Percentiles rank a stretch among this genome's conserved stretches.
phyloP scores from a whole-genome alignment of 768 basidiomycete genomes.

The Leucocoprinus leucothites region DNA sequence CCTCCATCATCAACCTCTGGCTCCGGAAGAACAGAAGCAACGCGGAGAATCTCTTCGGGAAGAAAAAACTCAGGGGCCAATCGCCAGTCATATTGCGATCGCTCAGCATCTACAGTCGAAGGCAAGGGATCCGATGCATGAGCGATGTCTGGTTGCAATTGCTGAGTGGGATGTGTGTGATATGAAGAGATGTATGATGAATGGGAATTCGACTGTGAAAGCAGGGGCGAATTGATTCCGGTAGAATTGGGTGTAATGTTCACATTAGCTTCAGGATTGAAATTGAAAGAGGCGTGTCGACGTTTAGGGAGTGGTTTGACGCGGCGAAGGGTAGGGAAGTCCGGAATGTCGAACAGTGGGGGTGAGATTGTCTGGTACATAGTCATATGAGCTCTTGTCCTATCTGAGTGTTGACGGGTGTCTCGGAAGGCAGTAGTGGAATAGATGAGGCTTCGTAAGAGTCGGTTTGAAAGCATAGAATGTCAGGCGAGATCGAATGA shows the following conservation, averaged over 20 bases:
- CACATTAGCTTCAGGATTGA: not conserved
- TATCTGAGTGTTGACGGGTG: slow-evolving; percentile 1
- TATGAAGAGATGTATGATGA: slow-evolving; percentile 6
- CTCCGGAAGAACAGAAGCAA: not conserved
- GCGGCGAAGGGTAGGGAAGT: slow-evolving; percentile 58
- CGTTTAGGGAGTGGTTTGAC: slow-evolving; percentile 81
- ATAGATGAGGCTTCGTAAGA: slow-evolving; percentile 6
- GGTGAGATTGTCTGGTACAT: slow-evolving; percentile 54
- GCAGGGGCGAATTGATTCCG: too few relatives aligned
- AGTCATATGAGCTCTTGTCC: slow-evolving; percentile 15
- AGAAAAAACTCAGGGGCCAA: not conserved
- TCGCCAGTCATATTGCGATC: not conserved
- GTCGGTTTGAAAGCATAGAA: not conserved
- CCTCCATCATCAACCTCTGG: not conserved
- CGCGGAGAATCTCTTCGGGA: slow-evolving; percentile 1
- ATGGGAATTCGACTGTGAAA: not conserved
- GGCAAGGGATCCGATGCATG: not conserved
- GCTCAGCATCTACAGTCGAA: not conserved
- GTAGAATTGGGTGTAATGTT: too few relatives aligned
- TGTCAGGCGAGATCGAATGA: too few relatives aligned
- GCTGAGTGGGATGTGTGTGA: too few relatives aligned
- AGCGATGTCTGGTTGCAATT: too few relatives aligned
- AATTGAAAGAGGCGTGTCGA: slow-evolving; percentile 42
- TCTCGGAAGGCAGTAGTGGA: slow-evolving; percentile 7
- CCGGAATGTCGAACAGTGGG: slow-evolving; percentile 63